Percentiles rank a stretch among this genome's conserved stretches.
Evolutionary conservation across 2,329 filamentous ascomycete species (phyloP).

Genomic region (Aspergillus hortae): DNA sequence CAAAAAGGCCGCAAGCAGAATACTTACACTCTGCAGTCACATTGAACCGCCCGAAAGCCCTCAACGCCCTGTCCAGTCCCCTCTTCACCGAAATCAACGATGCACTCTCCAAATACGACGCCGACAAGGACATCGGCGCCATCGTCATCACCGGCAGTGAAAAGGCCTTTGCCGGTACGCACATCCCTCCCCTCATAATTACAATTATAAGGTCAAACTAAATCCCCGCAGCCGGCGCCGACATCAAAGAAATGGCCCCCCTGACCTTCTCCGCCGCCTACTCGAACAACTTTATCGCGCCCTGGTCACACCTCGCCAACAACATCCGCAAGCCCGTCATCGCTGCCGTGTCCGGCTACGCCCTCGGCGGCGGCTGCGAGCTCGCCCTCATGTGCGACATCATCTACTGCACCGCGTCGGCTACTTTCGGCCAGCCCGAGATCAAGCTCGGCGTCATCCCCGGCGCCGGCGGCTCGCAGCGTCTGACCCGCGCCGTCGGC

Average conservation of each 20-base stretch:
- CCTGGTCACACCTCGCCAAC: constrained; percentile 82
- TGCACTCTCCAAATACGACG: constrained; percentile 68
- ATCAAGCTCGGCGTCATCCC: constrained; percentile 93
- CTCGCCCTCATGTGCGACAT: constrained; percentile 97
- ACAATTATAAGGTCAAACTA: constrained; percentile 1
- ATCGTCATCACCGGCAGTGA: constrained; percentile 85
- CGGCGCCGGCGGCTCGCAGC: constrained; percentile 86
- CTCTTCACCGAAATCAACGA: constrained; percentile 87
- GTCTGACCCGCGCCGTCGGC: constrained; percentile 76
- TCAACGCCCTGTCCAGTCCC: constrained; percentile 89
- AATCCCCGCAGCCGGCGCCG: constrained; percentile 67
- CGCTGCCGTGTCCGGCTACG: constrained; percentile 89
- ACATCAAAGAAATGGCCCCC: constrained; percentile 98
- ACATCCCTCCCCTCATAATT: not conserved
- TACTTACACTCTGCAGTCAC: constrained; percentile 59
- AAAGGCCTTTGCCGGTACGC: constrained; percentile 72
- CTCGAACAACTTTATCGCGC: constrained; percentile 86
- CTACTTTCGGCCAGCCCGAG: constrained; percentile 95
- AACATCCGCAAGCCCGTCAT: constrained; percentile 91
- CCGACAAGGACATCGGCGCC: constrained; percentile 65
- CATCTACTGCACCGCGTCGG: constrained; percentile 78
- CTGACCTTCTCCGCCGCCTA: constrained; percentile 87
- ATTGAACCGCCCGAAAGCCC: constrained; percentile 87
- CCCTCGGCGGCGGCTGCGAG: constrained; percentile 92
- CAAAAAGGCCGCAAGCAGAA: not conserved